Conservation (phyloP, 441 rosid genomes). For the Iberis amara region DNA sequence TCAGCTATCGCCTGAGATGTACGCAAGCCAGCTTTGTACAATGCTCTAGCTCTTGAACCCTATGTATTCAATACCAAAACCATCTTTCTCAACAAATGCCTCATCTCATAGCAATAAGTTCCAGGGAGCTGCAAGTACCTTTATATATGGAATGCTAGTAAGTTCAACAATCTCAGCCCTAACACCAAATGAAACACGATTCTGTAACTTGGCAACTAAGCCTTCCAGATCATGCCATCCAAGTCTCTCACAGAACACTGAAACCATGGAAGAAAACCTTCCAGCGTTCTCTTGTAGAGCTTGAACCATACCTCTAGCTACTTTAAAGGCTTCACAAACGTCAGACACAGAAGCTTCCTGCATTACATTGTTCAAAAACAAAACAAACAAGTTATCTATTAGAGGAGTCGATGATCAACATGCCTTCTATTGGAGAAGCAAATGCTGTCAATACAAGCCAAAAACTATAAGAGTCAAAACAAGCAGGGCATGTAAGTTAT, state of each 20-base stretch:
- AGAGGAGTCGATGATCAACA: constrained; percentile 18
- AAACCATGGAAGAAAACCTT: constrained; percentile 96
- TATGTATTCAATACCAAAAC: constrained; percentile 32
- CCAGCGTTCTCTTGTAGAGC: constrained; percentile 97
- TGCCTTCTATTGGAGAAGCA: constrained; percentile 14
- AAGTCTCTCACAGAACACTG: constrained; percentile 92
- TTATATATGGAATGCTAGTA: constrained; percentile 84
- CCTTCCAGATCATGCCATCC: constrained; percentile 99
- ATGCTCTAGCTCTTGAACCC: constrained; percentile 98
- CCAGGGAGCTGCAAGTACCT: constrained; percentile 45
- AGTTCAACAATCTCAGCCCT: constrained; percentile 98
- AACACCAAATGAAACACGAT: constrained; percentile 97
- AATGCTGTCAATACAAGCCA: not conserved
- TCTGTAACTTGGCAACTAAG: constrained; percentile 86
- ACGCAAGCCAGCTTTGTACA: constrained; percentile 92
- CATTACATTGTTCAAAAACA: constrained; percentile 32
- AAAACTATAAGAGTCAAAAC: constrained; percentile 14
- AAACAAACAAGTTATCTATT: not conserved
- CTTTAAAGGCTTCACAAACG: constrained; percentile 95
- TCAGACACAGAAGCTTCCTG: constrained; percentile 91
- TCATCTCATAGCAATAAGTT: constrained; percentile 21
- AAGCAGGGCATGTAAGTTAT: constrained; percentile 11
- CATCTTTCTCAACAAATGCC: constrained; percentile 15
- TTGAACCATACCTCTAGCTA: constrained; percentile 98
- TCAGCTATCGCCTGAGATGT: constrained; percentile 89